Conservation (phyloP, 192 early-diverging fungal species). For the Coemansia sp. region DNA sequence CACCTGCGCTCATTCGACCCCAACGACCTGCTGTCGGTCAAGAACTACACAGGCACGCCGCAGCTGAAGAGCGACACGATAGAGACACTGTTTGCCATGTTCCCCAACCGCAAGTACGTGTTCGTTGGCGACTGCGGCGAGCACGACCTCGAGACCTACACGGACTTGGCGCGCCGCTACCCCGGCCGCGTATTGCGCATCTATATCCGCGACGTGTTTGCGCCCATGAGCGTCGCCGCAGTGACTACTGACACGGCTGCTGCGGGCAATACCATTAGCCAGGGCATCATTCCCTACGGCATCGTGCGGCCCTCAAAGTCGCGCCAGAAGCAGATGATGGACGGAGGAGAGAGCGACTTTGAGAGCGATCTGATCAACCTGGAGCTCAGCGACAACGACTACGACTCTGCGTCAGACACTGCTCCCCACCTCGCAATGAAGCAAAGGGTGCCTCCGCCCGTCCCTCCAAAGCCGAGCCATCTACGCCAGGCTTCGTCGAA, state of each 20-base stretch:
- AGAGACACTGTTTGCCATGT: slow-evolving; percentile 57
- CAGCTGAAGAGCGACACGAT: slow-evolving; percentile 60
- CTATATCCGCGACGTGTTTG: slow-evolving; percentile 75
- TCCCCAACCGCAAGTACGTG: slow-evolving; percentile 82
- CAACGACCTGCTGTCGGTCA: slow-evolving; percentile 60
- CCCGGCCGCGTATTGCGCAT: slow-evolving; percentile 79
- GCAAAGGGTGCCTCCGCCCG: slow-evolving; percentile 16
- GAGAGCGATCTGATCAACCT: slow-evolving; percentile 12
- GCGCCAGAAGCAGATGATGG: not conserved
- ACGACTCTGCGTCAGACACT: not conserved
- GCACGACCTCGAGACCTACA: slow-evolving; percentile 82
- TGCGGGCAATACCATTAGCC: slow-evolving; percentile 16
- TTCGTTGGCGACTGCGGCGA: slow-evolving; percentile 92
- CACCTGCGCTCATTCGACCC: slow-evolving; percentile 68
- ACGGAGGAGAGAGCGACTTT: not conserved
- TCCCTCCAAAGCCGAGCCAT: slow-evolving; percentile 41
- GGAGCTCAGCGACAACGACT: not conserved
- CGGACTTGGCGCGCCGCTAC: slow-evolving; percentile 59
- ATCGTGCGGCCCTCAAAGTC: slow-evolving; percentile 27
- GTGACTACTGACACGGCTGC: slow-evolving; percentile 36
- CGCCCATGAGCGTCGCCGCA: slow-evolving; percentile 34
- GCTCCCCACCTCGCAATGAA: too few relatives aligned
- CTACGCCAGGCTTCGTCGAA: slow-evolving; percentile 5
- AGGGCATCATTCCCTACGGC: slow-evolving; percentile 30
- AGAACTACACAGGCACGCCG: slow-evolving; percentile 52